Evolutionary conservation across 1,284 basidiomycete genomes (phyloP).

Genomic region (Cerrena zonata): DNA sequence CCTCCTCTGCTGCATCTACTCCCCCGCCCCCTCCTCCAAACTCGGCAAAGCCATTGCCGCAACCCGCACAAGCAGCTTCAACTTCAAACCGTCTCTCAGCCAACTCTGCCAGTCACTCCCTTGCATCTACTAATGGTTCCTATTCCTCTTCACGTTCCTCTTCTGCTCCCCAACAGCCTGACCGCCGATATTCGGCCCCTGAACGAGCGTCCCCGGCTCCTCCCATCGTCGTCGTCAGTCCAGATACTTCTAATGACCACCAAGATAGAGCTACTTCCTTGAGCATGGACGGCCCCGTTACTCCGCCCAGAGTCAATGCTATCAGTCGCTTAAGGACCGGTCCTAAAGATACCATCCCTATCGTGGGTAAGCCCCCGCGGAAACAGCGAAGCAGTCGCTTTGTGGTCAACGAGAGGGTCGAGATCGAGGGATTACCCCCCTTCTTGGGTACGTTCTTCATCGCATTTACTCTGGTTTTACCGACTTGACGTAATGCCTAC

Average conservation of each 20-base stretch:
- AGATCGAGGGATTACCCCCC: constrained; percentile 91
- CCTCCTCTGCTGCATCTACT: constrained; percentile 43
- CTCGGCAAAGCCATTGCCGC: constrained; percentile 55
- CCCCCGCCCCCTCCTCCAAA: constrained; percentile 64
- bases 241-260: constrained; percentile 49
- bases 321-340: constrained; percentile 66
- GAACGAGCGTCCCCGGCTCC: constrained; percentile 57
- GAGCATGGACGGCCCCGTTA: constrained; percentile 46
- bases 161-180: constrained; percentile 32
- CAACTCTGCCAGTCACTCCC: constrained; percentile 40
- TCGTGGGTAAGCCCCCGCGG: constrained; percentile 89
- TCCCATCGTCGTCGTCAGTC: constrained; percentile 85
- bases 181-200: constrained; percentile 46
- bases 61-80: constrained; percentile 33
- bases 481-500: constrained; percentile 12
- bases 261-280: constrained; percentile 46
- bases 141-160: constrained; percentile 35
- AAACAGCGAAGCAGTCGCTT: constrained; percentile 96
- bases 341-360: constrained; percentile 91
- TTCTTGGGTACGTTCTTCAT: constrained; percentile 87
- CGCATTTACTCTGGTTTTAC: constrained; percentile 6
- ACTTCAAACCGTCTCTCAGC: constrained; percentile 37
- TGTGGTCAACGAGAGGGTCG: constrained; percentile 92
- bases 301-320: constrained; percentile 56
- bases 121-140: constrained; percentile 37